A percentile compares a stretch with the other conserved stretches of the same genome.
Evolutionary conservation across 345 rosid genomes (phyloP).

Genomic region (Arabidopsis arenosa): DNA sequence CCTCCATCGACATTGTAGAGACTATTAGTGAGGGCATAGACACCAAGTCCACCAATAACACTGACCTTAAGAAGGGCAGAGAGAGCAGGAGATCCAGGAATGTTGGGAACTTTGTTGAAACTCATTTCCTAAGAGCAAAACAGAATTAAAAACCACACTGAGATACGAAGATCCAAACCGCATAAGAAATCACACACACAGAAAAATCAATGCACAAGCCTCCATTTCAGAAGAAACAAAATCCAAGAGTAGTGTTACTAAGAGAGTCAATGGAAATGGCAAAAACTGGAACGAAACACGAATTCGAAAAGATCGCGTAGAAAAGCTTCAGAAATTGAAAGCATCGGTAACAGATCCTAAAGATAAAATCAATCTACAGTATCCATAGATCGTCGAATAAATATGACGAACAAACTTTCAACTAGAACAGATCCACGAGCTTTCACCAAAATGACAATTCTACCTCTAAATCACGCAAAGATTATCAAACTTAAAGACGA

Average conservation of each 20-base stretch:
- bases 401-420: not conserved
- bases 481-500: slow-evolving; percentile 18
- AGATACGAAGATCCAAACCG: slow-evolving; percentile 1
- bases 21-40: slow-evolving; percentile 42
- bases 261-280: not conserved
- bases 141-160: not conserved
- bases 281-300: not conserved
- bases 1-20: slow-evolving; percentile 52
- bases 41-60: slow-evolving; percentile 46
- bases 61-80: slow-evolving; percentile 48
- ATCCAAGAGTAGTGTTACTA: not conserved
- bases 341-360: slow-evolving; percentile 7
- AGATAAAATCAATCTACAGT: not conserved
- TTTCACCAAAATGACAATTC: slow-evolving; percentile 11
- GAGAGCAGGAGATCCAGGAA: slow-evolving; percentile 47
- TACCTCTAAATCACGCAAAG: slow-evolving; percentile 5
- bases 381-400: slow-evolving; percentile 12
- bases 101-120: slow-evolving; percentile 49
- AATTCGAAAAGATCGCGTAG: not conserved
- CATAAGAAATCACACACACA: not conserved
- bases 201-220: not conserved
- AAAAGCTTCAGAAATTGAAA: not conserved
- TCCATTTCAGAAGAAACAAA: slow-evolving; percentile 3
- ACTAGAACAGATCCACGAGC: slow-evolving; percentile 1
- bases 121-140: slow-evolving; percentile 34